Conservation (phyloP, 805 yeast genomes). For the Maudiozyma bulderi region DNA sequence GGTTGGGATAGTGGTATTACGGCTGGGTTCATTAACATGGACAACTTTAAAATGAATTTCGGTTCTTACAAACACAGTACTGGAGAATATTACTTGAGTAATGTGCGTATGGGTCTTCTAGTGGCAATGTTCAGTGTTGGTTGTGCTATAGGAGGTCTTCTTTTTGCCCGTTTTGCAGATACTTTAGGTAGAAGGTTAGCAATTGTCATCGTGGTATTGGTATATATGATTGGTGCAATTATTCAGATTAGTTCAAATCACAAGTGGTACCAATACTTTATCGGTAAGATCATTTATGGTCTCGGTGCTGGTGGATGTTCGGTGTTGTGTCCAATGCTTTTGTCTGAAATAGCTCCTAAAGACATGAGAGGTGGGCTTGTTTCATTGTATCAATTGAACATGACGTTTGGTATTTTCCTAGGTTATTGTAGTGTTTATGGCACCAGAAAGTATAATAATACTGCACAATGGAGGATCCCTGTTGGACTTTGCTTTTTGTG, state of each 20-base stretch:
- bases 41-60: slow-evolving; percentile 41
- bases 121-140: slow-evolving; percentile 59
- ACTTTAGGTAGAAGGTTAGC: slow-evolving; percentile 56
- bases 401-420: slow-evolving; percentile 62
- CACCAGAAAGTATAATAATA: slow-evolving; percentile 48
- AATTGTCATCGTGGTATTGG: slow-evolving; percentile 44
- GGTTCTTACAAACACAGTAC: slow-evolving; percentile 32
- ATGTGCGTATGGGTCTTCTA: slow-evolving; percentile 38
- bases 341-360: slow-evolving; percentile 62
- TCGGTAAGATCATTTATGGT: slow-evolving; percentile 65
- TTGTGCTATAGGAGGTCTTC: slow-evolving; percentile 60
- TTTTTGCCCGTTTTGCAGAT: slow-evolving; percentile 63
- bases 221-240: slow-evolving; percentile 50
- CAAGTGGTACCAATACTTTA: slow-evolving; percentile 52
- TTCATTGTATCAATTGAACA: slow-evolving; percentile 58
- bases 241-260: slow-evolving; percentile 45
- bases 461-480: slow-evolving; percentile 70
- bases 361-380: slow-evolving; percentile 62
- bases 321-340: slow-evolving; percentile 64
- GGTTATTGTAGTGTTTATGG: slow-evolving; percentile 70
- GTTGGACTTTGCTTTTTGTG: slow-evolving; percentile 46
- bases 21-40: slow-evolving; percentile 58
- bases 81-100: slow-evolving; percentile 35
- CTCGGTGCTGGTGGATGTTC: slow-evolving; percentile 70
- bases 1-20: slow-evolving; percentile 74